These are phyloP conservation scores for Penicillium roqueforti DNA, from an alignment of 495 filamentous ascomycete species.

Conservation along the genomic window DNA sequence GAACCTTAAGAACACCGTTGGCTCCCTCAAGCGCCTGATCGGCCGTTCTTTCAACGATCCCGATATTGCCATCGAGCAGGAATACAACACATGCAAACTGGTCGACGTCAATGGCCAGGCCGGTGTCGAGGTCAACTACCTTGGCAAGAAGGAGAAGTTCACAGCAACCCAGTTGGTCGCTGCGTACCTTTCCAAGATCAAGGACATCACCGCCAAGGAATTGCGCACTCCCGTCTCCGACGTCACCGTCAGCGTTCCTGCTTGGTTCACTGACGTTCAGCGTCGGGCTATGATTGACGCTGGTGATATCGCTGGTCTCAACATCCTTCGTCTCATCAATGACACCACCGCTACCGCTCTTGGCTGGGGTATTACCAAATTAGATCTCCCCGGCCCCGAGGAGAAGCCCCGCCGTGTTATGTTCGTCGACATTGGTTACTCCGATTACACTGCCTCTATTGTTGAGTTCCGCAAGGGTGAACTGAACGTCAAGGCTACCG, in stretches of 20 bases:
- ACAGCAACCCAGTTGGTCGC: conserved; percentile 84
- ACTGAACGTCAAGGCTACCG: conserved; percentile 86
- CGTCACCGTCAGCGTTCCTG: conserved; percentile 87
- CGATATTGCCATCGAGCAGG: conserved; percentile 85
- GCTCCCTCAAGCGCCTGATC: conserved; percentile 84
- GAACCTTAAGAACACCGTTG: conserved; percentile 98
- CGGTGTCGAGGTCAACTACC: conserved; percentile 89
- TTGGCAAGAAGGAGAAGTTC: conserved; percentile 93
- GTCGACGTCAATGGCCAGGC: conserved; percentile 91
- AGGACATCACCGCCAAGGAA: conserved; percentile 79
- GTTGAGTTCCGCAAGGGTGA: conserved; percentile 98
- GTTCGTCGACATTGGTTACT: conserved; percentile 95
- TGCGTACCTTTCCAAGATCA: conserved; percentile 95
- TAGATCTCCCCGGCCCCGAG: conserved; percentile 80
- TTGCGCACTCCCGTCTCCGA: conserved; percentile 92
- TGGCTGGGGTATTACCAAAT: conserved; percentile 96
- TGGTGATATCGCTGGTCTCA: conserved; percentile 89
- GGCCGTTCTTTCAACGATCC: conserved; percentile 83
- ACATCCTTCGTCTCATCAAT: conserved; percentile 91
- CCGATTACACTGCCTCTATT: conserved; percentile 89
- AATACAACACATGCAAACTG: conserved; percentile 82
- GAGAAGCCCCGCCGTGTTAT: conserved; percentile 91
- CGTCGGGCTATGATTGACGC: conserved; percentile 86
- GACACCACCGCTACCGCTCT: conserved; percentile 96
- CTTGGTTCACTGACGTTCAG: conserved; percentile 97